Base-by-base conservation (phyloP, 1,139 yeast species). In the Blastobotrys petasosporus region DNA sequence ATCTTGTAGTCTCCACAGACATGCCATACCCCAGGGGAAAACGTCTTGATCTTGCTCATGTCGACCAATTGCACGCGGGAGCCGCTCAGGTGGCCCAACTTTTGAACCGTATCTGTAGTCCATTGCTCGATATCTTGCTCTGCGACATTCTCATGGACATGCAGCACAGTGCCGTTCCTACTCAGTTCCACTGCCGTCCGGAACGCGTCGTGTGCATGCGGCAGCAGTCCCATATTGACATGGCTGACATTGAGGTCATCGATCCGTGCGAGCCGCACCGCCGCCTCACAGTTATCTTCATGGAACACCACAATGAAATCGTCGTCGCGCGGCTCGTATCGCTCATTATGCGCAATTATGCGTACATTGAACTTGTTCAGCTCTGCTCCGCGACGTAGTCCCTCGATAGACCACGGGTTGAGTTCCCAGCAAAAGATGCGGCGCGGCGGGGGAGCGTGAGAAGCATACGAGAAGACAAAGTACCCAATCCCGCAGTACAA, bases 11-110 rank as follows among this genome's bases (percentile, higher is more conserved):
- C 94, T 3, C 77, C 72, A 31, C 85, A 85, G 4, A 83, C 67
- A 56, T 86, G 96, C 83, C 86, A 82, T 2, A 86, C 77, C 42
- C 82, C 94, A 0, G 95, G 95, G 0, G 95, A 94, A 70, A 81
- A 87, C 0, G 92, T 84, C 65, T 86, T 86, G 46, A 87, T 84
- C 54, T 70, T 76, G 50, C 82, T 84, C 2, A 77, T 51, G 50
- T 74, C 74, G 2, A 55, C n/a, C 31, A 39, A 16, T 16, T 29
- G 25, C 13, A n/a, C 12, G 9, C 13, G 23, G 20, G 35, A 17
- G 8, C 15, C 6, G 3, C 13, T 4, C 6, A 15, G 13, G 13
- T 39, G 41, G 33, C 12, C 15, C 15, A 54, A 47, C 2, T 49
- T 51, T 12, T 20, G 39, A 20, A 3, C 42, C 4, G 47, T 29